Percentiles rank a stretch among this genome's conserved stretches.
phyloP scores from a whole-genome alignment of 768 basidiomycete species.

The Baorangia bicolor region DNA sequence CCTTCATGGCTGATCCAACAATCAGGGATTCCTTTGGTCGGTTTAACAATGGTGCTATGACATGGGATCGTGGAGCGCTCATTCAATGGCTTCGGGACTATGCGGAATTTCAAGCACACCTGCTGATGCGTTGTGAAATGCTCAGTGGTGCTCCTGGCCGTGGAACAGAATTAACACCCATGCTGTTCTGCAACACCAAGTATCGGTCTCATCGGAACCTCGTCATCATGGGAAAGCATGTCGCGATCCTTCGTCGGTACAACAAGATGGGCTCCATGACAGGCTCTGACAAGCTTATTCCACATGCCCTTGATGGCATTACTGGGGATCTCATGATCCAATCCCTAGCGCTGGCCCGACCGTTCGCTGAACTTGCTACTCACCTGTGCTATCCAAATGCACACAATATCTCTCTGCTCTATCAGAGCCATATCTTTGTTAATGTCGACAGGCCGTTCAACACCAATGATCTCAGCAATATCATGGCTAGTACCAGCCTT shows the following conservation, averaged over 20 bases:
- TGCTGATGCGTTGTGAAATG: not conserved
- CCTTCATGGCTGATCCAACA: not conserved
- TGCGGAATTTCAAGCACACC: not conserved
- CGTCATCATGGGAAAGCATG: not conserved
- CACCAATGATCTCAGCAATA: no score
- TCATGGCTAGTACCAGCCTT: no score
- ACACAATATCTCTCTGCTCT: not conserved
- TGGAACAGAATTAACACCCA: not conserved
- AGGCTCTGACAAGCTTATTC: not conserved
- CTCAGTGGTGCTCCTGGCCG: not conserved
- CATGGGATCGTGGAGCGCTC: not conserved
- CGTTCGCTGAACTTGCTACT: not conserved
- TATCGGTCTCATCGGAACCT: not conserved
- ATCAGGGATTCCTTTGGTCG: no score
- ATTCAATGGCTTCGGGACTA: not conserved
- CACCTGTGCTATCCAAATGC: not conserved
- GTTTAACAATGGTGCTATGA: no score
- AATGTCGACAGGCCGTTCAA: accelerated
- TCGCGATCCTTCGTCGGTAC: not conserved
- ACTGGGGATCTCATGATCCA: not conserved
- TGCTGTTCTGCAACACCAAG: not conserved
- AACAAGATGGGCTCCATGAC: not conserved
- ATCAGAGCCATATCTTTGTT: not conserved
- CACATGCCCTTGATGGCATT: not conserved
- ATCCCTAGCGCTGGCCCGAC: not conserved